These are phyloP conservation scores for Diaporthe ilicicola DNA, from an alignment of 2,329 filamentous ascomycete species.

Conservation along the genomic window DNA sequence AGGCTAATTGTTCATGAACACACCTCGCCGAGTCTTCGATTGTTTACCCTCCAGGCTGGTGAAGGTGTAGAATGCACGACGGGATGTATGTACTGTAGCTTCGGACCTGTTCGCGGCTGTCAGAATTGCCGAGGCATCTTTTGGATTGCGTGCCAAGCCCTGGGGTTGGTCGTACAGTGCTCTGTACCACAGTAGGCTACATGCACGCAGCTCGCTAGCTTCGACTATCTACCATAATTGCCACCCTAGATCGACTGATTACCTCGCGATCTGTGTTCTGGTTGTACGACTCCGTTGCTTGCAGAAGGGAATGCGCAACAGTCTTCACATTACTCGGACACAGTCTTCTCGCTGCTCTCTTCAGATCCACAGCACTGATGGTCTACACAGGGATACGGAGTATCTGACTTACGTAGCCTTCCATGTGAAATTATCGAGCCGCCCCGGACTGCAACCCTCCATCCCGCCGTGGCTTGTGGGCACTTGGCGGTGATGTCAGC, in stretches of 20 bases:
- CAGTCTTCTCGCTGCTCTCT: too few species aligned
- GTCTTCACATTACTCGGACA: neutral
- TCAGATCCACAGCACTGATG: neutral
- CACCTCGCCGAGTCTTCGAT: neutral
- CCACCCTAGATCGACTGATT: too few species aligned
- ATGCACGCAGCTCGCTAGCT: neutral
- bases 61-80: neutral
- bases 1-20: neutral
- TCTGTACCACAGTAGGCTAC: too few species aligned
- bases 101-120: neutral
- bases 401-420: neutral
- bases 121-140: constrained; percentile 22
- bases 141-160: constrained; percentile 9
- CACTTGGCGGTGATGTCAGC: constrained; percentile 18
- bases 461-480: neutral
- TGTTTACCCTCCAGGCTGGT: neutral
- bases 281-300: neutral
- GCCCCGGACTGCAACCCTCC: constrained; percentile 18
- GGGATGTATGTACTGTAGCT: neutral
- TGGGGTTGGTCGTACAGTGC: neutral
- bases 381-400: neutral
- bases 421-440: constrained; percentile 13
- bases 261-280: neutral
- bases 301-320: neutral
- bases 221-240: neutral